phyloP scores from a whole-genome alignment of 768 basidiomycete genomes.

The Tulasnella sp. region DNA sequence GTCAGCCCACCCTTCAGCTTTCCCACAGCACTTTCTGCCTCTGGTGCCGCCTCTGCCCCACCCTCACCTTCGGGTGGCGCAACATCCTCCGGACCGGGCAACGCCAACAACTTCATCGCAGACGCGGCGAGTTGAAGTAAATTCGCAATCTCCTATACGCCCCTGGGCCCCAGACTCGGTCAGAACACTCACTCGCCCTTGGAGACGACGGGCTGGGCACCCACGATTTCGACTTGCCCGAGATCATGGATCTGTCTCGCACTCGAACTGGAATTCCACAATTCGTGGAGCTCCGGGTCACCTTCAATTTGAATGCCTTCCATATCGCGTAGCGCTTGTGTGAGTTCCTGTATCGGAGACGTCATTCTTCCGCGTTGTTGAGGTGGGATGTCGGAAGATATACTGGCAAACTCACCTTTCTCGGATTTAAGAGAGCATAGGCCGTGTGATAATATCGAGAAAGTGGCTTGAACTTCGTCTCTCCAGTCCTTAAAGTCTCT shows the following conservation, averaged over 20 bases:
- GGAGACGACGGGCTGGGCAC: background rate
- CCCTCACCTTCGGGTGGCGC: background rate
- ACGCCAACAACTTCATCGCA: constrained; percentile 9
- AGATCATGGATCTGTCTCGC: constrained; percentile 16
- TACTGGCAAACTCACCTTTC: background rate
- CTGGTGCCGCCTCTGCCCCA: background rate
- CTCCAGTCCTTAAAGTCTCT: too few species aligned
- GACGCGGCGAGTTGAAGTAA: constrained; percentile 17
- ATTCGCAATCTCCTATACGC: constrained; percentile 13
- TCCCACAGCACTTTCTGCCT: background rate
- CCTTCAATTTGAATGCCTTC: background rate
- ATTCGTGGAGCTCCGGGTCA: background rate
- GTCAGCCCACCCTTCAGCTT: background rate
- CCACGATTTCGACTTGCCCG: constrained; percentile 16
- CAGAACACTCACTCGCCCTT: too few species aligned
- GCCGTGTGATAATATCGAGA: too few species aligned
- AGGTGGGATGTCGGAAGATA: background rate
- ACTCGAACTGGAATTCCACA: constrained; percentile 14
- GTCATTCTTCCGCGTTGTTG: background rate
- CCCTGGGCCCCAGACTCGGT: too few species aligned
- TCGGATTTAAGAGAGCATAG: background rate
- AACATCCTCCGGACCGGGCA: constrained; percentile 8
- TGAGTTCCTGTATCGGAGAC: background rate
- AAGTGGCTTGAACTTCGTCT: too few species aligned
- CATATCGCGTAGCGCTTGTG: background rate